A percentile compares a stretch with the other conserved stretches of the same genome.
Evolutionary conservation across 345 rosid genomes (phyloP).

Genomic region (Eutrema heterophyllum): DNA sequence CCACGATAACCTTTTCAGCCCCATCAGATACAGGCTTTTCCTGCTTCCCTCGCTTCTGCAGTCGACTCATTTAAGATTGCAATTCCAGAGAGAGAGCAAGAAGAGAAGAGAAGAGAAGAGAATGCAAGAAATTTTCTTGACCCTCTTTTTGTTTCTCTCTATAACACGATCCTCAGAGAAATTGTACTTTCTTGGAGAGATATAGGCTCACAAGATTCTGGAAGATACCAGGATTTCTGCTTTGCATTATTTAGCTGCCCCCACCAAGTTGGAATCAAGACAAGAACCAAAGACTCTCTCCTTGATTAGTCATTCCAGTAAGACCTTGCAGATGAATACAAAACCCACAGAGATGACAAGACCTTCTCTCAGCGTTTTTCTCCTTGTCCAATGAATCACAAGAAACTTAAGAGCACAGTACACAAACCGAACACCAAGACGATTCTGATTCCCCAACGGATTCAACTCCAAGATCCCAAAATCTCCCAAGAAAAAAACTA

Average conservation of each 20-base stretch:
- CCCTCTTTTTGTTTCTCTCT: neutral
- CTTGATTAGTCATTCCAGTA: constrained; percentile 23
- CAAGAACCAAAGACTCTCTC: constrained; percentile 36
- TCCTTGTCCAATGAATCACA: constrained; percentile 36
- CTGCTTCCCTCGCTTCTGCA: constrained; percentile 55
- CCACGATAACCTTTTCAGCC: constrained; percentile 88
- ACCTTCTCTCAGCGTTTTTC: constrained; percentile 26
- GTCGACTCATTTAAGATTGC: constrained; percentile 51
- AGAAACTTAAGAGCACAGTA: constrained; percentile 13
- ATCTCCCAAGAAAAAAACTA: neutral
- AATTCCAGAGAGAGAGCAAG: constrained; percentile 3
- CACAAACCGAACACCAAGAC: constrained; percentile 3
- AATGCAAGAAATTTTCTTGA: constrained; percentile 2
- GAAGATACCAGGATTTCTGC: constrained; percentile 5
- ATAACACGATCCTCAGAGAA: constrained; percentile 5
- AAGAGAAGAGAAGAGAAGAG: constrained; percentile 1
- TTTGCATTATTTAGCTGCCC: constrained; percentile 21
- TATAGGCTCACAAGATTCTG: constrained; percentile 7
- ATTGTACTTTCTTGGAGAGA: constrained; percentile 11
- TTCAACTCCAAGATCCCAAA: neutral
- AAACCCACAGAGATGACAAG: constrained; percentile 37
- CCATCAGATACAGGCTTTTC: constrained; percentile 45
- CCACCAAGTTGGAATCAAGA: constrained; percentile 40
- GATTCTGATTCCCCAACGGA: constrained; percentile 3
- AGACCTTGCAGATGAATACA: constrained; percentile 34